These are phyloP conservation scores for Candida vartiovaarae DNA, from an alignment of 805 yeast genomes.

Conservation along the genomic window DNA sequence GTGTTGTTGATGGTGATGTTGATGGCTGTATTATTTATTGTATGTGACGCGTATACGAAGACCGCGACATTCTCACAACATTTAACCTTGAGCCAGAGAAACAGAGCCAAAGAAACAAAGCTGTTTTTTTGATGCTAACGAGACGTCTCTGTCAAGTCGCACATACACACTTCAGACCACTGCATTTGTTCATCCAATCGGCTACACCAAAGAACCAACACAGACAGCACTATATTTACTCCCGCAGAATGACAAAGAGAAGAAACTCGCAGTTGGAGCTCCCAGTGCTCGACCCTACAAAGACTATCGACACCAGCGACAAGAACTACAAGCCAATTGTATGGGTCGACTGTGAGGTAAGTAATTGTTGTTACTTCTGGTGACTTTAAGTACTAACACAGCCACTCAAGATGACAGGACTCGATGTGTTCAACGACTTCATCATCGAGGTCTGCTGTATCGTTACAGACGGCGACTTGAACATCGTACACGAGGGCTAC, in stretches of 20 bases:
- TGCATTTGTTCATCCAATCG: no score
- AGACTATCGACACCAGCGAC: conserved; percentile 6
- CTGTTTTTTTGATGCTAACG: no score
- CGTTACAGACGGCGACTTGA: conserved; percentile 76
- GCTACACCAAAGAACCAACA: no score
- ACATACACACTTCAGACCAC: no score
- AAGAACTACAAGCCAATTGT: conserved; percentile 44
- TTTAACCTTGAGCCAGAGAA: no score
- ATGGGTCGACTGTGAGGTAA: conserved; percentile 89
- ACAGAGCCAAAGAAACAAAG: no score
- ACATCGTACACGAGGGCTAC: conserved; percentile 68
- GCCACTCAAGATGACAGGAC: conserved; percentile 70
- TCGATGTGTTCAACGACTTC: conserved; percentile 69
- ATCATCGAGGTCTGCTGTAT: conserved; percentile 91
- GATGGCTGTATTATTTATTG: no score
- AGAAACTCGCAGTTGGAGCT: conserved; percentile 10
- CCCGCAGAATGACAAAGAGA: conserved; percentile 5
- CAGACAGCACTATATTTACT: no score
- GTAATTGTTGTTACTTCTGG: not conserved
- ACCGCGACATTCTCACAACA: no score
- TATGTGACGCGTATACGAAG: no score
- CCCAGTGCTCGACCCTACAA: conserved; percentile 14
- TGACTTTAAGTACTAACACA: not conserved
- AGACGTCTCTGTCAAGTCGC: no score
- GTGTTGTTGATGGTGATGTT: not conserved